Conservation (phyloP, 495 filamentous ascomycete genomes). For the Talaromyces liani region DNA sequence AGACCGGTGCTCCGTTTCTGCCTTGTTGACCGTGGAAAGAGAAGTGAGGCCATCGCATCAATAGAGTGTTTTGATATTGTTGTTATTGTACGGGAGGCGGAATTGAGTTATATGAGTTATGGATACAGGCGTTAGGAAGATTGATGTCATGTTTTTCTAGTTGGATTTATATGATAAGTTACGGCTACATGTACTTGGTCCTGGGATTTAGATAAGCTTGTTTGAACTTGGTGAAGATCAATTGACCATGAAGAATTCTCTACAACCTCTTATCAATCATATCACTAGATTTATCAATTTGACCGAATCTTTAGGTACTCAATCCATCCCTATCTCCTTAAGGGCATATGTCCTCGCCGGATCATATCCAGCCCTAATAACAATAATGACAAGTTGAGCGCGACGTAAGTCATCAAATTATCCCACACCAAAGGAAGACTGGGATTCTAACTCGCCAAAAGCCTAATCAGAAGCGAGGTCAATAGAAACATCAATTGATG, state of each 20-base stretch:
- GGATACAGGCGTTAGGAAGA: background rate
- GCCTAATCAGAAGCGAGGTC: no score
- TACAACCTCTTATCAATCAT: no score
- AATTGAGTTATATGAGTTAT: background rate
- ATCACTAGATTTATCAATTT: background rate
- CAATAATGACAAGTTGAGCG: no score
- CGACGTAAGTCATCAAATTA: no score
- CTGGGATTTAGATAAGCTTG: background rate
- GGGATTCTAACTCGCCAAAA: no score
- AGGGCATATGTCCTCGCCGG: no score
- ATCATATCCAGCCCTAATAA: no score
- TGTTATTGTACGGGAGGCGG: background rate
- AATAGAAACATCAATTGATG: no score
- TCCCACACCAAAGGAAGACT: no score
- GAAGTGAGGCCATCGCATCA: slow-evolving; percentile 8
- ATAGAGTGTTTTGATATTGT: background rate
- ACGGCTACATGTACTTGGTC: background rate
- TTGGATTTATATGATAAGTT: background rate
- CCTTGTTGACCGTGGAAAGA: slow-evolving; percentile 9
- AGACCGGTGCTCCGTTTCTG: slow-evolving; percentile 11
- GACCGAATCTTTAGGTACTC: no score
- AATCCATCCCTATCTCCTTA: no score
- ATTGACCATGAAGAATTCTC: background rate
- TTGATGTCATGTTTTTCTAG: background rate
- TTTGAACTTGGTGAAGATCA: background rate